Percentiles rank a stretch among this genome's conserved stretches.
phyloP scores from a whole-genome alignment of 192 early-diverging fungal species.

The Chytriomyces sp. region DNA sequence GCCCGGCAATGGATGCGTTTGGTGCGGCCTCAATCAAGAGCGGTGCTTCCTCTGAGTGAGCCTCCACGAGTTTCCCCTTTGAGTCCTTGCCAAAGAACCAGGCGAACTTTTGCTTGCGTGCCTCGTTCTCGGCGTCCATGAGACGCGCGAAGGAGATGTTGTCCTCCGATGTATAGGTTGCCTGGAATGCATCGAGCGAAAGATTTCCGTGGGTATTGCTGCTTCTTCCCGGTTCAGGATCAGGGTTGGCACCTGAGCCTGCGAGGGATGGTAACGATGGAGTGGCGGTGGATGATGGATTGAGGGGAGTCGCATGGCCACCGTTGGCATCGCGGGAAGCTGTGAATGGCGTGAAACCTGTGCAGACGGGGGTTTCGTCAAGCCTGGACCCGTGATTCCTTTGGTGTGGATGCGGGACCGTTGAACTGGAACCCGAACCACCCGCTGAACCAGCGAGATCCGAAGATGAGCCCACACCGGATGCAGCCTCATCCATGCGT shows the following conservation, averaged over 20 bases:
- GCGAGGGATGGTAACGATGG: constrained; percentile 6
- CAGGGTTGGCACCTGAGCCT: constrained; percentile 6
- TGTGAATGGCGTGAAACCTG: constrained; percentile 14
- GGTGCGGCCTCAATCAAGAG: not conserved
- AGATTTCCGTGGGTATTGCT: constrained; percentile 56
- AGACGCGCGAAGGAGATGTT: constrained; percentile 75
- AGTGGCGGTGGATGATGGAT: constrained; percentile 4
- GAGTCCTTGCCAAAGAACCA: constrained; percentile 71
- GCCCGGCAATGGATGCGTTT: too few relatives aligned
- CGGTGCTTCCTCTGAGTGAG: too few relatives aligned
- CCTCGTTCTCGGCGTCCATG: constrained; percentile 62
- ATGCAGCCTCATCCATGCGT: not conserved
- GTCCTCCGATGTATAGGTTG: constrained; percentile 77
- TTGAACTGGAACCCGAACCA: not conserved
- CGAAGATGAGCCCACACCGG: not conserved
- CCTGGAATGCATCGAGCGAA: constrained; percentile 73
- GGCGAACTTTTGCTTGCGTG: constrained; percentile 58
- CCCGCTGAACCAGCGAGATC: not conserved
- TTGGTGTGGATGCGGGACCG: not conserved
- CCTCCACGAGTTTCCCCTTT: constrained; percentile 35
- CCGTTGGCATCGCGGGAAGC: too few relatives aligned
- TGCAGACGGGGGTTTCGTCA: constrained; percentile 5
- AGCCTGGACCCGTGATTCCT: not conserved
- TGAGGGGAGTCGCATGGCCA: too few relatives aligned
- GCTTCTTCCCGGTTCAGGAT: constrained; percentile 17